phyloP scores from a whole-genome alignment of 1,284 basidiomycete species.

The Cutaneotrichosporon sp. region DNA sequence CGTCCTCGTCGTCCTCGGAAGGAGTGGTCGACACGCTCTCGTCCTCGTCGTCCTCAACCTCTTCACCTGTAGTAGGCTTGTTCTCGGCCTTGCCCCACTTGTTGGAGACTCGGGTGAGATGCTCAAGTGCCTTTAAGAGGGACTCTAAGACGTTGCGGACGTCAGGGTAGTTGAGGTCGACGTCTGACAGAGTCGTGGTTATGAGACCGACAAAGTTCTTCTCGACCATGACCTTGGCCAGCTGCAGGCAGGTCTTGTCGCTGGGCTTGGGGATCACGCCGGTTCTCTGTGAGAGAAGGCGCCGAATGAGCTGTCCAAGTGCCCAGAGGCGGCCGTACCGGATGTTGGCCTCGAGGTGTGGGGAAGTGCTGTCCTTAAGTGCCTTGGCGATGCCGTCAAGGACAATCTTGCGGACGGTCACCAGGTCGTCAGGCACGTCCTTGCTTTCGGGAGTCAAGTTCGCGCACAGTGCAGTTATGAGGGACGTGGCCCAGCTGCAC shows the following conservation, averaged over 20 bases:
- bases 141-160: constrained; percentile 80
- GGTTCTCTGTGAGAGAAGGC: constrained; percentile 74
- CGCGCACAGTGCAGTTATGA: constrained; percentile 86
- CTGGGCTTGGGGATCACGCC: constrained; percentile 57
- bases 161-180: constrained; percentile 94
- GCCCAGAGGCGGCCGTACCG: constrained; percentile 88
- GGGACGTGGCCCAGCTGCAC: constrained; percentile 78
- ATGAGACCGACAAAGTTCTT: constrained; percentile 91
- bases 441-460: constrained; percentile 72
- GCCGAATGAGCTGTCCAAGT: constrained; percentile 81
- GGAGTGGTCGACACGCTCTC: constrained; percentile 27
- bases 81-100: constrained; percentile 88
- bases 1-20: constrained; percentile 59
- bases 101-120: constrained; percentile 90
- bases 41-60: constrained; percentile 28
- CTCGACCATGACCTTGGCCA: constrained; percentile 97
- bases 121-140: constrained; percentile 84
- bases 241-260: constrained; percentile 55
- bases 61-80: constrained; percentile 49
- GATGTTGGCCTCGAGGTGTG: constrained; percentile 65
- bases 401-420: constrained; percentile 83
- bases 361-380: constrained; percentile 71
- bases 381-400: constrained; percentile 83
- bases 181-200: constrained; percentile 84
- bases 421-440: constrained; percentile 72